Evolutionary conservation across 2,329 filamentous ascomycete genomes (phyloP), one percentile per base, ranked within the genome.

Genomic region (Aureobasidium sp.): DNA sequence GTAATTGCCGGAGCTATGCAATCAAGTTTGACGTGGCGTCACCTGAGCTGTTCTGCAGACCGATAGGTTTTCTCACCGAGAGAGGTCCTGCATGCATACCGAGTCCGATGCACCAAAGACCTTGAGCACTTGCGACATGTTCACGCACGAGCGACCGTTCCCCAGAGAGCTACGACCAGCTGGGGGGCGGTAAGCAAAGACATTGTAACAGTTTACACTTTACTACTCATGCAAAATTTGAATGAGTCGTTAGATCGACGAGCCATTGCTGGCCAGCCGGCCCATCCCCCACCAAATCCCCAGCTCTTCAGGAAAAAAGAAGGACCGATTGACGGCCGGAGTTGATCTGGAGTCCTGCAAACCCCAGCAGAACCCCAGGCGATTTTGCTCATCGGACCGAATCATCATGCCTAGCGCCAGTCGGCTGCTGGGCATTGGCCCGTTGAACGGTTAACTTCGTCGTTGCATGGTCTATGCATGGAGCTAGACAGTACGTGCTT

Each of bases 391-490:
- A 32, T 60, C 57, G 57, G 44, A 43, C 57, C 57, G 57, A 60
- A 47, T 59, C 15, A 13, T 37, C 27, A n/a, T 13, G 24, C 6
- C 29, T 51, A 60, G 57, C 36, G 37, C 46, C 39, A 48, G 44
- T 44, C 55, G 55, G 43, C 55, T 48, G 20, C 55, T 48, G 41
- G 44, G 20, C 46, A 47, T 44, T 46, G 44, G 34, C 24, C 41
- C 46, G 57, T 34, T 46, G 17, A n/a, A 41, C 36, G 36, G 24
- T 60, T 51, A 3, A 60, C 44, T 60, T 60, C 34, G 57, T 60
- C 57, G 44, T 32, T 60, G 57, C 46, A 60, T 61, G 59, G 50
- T 61, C 59, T 39, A 61, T 50, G 59, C 59, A 48, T 44, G 15
- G 15, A 15, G 13, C 48, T 46, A 41, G 59, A 36, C 44, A 48